Conservation (phyloP, 2,329 filamentous ascomycete species). For the Bipolaris sorokiniana region DNA sequence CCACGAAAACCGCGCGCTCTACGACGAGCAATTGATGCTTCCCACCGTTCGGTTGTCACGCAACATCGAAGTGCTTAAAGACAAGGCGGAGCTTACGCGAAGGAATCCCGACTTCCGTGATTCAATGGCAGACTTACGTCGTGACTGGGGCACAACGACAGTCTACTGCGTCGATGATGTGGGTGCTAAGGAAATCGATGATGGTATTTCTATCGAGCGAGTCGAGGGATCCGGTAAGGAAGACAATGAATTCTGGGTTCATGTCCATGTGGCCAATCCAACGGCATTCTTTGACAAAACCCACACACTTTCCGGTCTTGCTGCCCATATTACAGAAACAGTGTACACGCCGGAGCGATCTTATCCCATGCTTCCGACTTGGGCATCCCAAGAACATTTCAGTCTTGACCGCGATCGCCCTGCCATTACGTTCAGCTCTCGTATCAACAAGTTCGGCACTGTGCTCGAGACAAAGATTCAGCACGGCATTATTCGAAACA, state of each 20-base stretch:
- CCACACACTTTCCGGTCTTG: conserved; percentile 64
- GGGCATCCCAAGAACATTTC: conserved; percentile 58
- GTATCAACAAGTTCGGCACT: conserved; percentile 58
- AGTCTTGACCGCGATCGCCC: conserved; percentile 62
- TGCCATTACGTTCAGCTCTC: conserved; percentile 66
- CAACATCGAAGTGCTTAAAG: conserved; percentile 52
- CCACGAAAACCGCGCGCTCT: conserved; percentile 71
- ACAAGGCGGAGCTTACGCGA: conserved; percentile 32
- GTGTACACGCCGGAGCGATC: conserved; percentile 63
- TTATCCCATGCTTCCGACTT: conserved; percentile 63
- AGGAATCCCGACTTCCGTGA: conserved; percentile 54
- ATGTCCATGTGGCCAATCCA: conserved; percentile 79
- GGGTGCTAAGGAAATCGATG: conserved; percentile 74
- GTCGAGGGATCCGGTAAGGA: conserved; percentile 58
- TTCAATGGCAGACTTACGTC: conserved; percentile 63
- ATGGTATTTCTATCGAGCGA: conserved; percentile 74
- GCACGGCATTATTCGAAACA: conserved; percentile 61
- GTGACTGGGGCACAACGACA: conserved; percentile 63
- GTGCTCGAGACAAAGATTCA: conserved; percentile 61
- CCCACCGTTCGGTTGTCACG: conserved; percentile 55
- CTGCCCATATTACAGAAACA: conserved; percentile 63
- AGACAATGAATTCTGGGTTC: conserved; percentile 70
- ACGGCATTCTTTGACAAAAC: conserved; percentile 70
- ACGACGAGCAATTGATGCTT: conserved; percentile 61
- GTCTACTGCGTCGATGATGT: conserved; percentile 77